Conservation (phyloP, 2,329 filamentous ascomycete genomes). For the Colletotrichum ledebouriae region DNA sequence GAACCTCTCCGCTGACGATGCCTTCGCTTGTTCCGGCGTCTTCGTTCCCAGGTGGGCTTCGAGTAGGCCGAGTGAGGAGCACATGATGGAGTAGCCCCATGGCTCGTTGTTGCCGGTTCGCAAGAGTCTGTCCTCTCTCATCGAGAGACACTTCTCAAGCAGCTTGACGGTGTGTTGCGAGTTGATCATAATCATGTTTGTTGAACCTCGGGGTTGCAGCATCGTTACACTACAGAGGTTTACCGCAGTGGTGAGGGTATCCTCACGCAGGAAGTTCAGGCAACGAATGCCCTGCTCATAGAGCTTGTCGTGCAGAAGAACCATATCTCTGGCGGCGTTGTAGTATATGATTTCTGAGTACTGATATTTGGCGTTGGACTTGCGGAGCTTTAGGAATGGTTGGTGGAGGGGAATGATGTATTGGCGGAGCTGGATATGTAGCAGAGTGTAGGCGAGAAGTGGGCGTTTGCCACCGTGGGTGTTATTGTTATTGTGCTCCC, state of each 20-base stretch:
- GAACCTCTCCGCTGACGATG: constrained; percentile 70
- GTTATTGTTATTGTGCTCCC: constrained; percentile 58
- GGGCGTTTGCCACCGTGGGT: constrained; percentile 63
- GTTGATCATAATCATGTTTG: constrained; percentile 74
- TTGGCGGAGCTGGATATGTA: constrained; percentile 72
- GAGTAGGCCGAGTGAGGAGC: constrained; percentile 69
- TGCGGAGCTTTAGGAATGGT: constrained; percentile 70
- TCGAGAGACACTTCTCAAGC: constrained; percentile 71
- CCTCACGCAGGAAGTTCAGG: constrained; percentile 72
- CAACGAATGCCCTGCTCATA: constrained; percentile 70
- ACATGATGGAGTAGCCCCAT: constrained; percentile 75
- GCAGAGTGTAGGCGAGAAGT: constrained; percentile 69
- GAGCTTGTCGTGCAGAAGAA: constrained; percentile 72
- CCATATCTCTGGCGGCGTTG: constrained; percentile 72
- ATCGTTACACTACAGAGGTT: constrained; percentile 73
- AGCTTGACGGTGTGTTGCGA: constrained; percentile 70
- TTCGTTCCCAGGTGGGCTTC: constrained; percentile 72
- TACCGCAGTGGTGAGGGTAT: constrained; percentile 70
- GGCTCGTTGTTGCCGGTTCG: constrained; percentile 75
- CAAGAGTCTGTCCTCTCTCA: constrained; percentile 72
- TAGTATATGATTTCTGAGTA: constrained; percentile 75
- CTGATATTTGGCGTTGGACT: constrained; percentile 72
- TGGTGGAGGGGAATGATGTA: constrained; percentile 74
- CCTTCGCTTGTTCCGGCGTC: constrained; percentile 69
- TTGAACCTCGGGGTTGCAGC: constrained; percentile 70